Base-by-base conservation (phyloP, 257 asterid species). In the Scutellaria baicalensis region DNA sequence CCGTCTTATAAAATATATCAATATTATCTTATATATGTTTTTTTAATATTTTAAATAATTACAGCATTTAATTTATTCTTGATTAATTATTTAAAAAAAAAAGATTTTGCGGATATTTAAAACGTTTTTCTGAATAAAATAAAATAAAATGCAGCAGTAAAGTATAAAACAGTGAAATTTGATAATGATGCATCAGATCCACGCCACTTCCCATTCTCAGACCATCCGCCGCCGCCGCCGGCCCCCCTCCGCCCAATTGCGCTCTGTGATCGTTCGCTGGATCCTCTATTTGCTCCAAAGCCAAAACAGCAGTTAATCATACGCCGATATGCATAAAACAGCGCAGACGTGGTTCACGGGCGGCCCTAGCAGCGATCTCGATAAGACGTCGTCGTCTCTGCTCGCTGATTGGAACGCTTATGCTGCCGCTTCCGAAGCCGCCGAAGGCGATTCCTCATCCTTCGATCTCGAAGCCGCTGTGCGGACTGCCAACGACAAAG, bases 331-430 rank as follows among this genome's bases (percentile, higher is more conserved):
- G 95, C 91, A 82, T 38, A 87, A 86, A 79, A 79, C 92, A 49
- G 92, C 95, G 20, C 95, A 86, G 76, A 70, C 86, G 52, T 92
- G 97, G 97, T 92, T 92, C 70, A 36, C 94, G 9, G 97, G 95
- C 16, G 96, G 96, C 17, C 96, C 95, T 8, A 79, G 86, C 75
- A 79, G 69, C 72, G 90, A 87, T 78, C 79, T 75, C 39, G 88
- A 78, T 71, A 82, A 77, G 13, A 43, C 74, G 70, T 48, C 90
- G 74, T 78, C 97, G 75, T 91, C 97, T 10, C 66, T 92, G 33
- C 85, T 89, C 23, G 96, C 90, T 45, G 97, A 92, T 58, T 92
- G 96, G 97, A 92, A 92, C 59, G 89, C 97, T 48, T 92, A 92
- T 61, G 93, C 94, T 59, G 84, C 96, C 69, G 45, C 78, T 14